Base-by-base conservation (phyloP, 208 protist species). In the Crithidia sp. region DNA sequence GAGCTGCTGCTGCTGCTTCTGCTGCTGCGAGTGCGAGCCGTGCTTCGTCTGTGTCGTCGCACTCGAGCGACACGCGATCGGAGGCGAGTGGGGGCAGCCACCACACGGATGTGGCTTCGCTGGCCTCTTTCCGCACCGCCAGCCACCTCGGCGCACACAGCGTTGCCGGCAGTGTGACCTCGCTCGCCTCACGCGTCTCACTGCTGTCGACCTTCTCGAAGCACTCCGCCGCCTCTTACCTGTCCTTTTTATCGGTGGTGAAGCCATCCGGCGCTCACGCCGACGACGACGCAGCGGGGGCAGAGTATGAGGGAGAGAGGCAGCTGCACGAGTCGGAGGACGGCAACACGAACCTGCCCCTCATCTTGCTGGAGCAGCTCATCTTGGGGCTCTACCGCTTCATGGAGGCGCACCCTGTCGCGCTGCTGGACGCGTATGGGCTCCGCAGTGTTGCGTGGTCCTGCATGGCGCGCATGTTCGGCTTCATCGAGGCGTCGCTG, bases 341-440 rank as follows among this genome's bases (percentile, higher is more conserved):
- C 72, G 87, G 86, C 50, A 97, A 97, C 76, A 95, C 90, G 12
- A 95, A 95, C 67, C 76, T 97, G 61, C 90, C 93, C 12, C 77
- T 97, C 9, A 95, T 97, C 63, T 79, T 97, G 14, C 76, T 97
- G 17, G 93, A 97, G 79, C 84, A 95, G 74, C 76, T 94, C 10
- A 81, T 80, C 13, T 71, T 97, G 19, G 85, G 68, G 4, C 64
- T 97, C 16, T 73, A 94, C 61, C 60, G 77, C 37, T 92, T 94
- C 63, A 78, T 93, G 79, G 69, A 84, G 56, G 63, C 53, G 40
- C 70, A 76, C 61, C 79, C 83, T 4, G 76, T 61, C 50, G 49
- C 45, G 41, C 19, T 86, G 60, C 77, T 93, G 13, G 86, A 90
- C 54, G 40, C 41, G 7, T 87, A 82, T 71, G 81, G 85, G 0